Evolutionary conservation across 345 rosid species (phyloP), one percentile per base, ranked within the genome.

Genomic region (Aurinia saxatilis): DNA sequence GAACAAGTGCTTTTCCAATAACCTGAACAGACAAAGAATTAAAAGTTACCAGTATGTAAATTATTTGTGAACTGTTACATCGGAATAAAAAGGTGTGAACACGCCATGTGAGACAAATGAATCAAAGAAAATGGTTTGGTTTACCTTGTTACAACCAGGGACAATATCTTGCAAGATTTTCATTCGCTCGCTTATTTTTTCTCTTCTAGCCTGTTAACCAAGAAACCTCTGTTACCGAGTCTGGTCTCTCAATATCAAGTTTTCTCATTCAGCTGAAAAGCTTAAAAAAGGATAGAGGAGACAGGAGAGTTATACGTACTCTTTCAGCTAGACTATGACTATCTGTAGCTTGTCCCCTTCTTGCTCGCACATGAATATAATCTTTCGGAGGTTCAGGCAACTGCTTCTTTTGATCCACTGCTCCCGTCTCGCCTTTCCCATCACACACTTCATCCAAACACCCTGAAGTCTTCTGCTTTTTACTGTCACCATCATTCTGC

Each of bases 261-360:
- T 21, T 13, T 19, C 63, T 19, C 25, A 54, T 42, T 17, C 23
- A 34, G 13, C 45, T 33, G 2, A 33, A 54, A 53, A 45, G 14
- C 12, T 33, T n/a, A 12, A 17, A 59, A 31, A 54, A 49, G 52
- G 15, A 59, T 25, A 54, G 49, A 56, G 18, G 27, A 8, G 33
- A 58, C n/a, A n/a, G 41, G 11, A 60, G 44, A 63, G 50, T 36
- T 9, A 19, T 19, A 11, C 14, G 77, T 87, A 90, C 97, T 75
- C 95, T 83, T 81, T 90, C 93, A 13, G 97, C 97, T 64, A 90
- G 82, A 73, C 95, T 90, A 76, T 90, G 97, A 77, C 91, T 87
- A 77, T 87, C 95, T 21, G 95, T 90, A 31, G 97, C 97, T 63
- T 90, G 95, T 38, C 97, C 97, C 55, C 93, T 73, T 75, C 97